Percentiles rank a stretch among this genome's conserved stretches.
These are phyloP conservation scores for Amborella trichopoda DNA, from an alignment of 164 flowering plant species.

Conservation along the genomic window DNA sequence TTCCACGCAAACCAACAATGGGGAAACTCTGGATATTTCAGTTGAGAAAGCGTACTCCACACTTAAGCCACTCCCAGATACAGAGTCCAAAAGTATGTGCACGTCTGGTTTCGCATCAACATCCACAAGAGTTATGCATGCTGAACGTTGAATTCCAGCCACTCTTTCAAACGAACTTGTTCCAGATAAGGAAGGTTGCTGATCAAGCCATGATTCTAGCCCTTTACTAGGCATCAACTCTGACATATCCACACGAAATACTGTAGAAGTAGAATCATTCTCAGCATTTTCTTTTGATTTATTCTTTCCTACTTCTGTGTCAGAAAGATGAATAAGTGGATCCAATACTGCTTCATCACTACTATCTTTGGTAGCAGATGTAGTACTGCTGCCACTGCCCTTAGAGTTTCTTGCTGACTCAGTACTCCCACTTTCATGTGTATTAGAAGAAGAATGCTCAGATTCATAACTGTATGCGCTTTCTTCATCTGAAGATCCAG, in stretches of 20 bases:
- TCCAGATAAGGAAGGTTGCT: constrained; percentile 38
- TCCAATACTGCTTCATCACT: constrained; percentile 4
- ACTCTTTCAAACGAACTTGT: constrained; percentile 19
- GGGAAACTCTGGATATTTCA: constrained; percentile 58
- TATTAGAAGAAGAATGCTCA: constrained; percentile 29
- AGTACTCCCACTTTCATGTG: constrained; percentile 23
- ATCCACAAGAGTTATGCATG: constrained; percentile 63
- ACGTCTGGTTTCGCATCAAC: constrained; percentile 40
- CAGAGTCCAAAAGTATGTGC: constrained; percentile 57
- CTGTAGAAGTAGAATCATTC: constrained; percentile 8
- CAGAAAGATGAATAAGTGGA: constrained; percentile 64
- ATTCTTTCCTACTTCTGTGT: constrained; percentile 22
- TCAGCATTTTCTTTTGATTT: constrained; percentile 17
- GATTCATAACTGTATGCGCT: constrained; percentile 53
- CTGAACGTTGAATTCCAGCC: constrained; percentile 31
- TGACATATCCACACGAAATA: constrained; percentile 28
- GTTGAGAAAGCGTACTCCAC: constrained; percentile 77
- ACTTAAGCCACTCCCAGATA: constrained; percentile 73
- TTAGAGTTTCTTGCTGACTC: constrained; percentile 19
- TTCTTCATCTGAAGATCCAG: constrained; percentile 56
- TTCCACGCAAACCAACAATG: constrained; percentile 49
- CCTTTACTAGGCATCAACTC: constrained; percentile 57
- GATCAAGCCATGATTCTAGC: constrained; percentile 84
- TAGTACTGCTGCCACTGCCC: background rate
- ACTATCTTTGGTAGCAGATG: background rate